Evolutionary conservation across 148 eudicot genomes (phyloP).

Genomic region (Bassia scoparia): DNA sequence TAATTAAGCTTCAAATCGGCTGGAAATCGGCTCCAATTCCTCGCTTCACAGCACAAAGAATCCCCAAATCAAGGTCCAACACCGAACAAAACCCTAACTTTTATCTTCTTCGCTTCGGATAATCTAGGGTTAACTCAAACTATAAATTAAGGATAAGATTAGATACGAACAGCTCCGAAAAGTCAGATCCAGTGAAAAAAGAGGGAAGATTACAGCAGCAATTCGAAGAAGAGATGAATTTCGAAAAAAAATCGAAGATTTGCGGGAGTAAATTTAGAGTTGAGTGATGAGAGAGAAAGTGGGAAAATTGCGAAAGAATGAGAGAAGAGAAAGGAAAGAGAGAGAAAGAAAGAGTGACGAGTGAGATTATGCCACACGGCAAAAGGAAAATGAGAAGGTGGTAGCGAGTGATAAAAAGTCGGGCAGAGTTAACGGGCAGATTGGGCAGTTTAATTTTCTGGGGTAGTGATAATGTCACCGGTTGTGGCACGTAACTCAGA

Average conservation of each 20-base stretch:
- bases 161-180: too few relatives aligned
- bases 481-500: neutral
- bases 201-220: neutral
- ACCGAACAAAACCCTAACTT: conserved; percentile 7
- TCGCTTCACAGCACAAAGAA: neutral
- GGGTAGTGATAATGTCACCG: conserved; percentile 26
- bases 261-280: neutral
- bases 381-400: conserved; percentile 22
- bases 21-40: neutral
- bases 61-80: neutral
- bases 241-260: neutral
- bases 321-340: conserved; percentile 9
- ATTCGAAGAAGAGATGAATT: too few relatives aligned
- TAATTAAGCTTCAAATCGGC: neutral
- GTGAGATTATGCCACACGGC: conserved; percentile 28
- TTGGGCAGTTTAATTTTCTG: conserved; percentile 16
- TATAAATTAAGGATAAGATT: neutral
- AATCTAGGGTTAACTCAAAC: neutral
- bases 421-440: conserved; percentile 35
- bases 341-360: conserved; percentile 14
- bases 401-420: neutral
- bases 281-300: too few relatives aligned
- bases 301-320: conserved; percentile 5
- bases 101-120: neutral
- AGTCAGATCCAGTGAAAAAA: neutral